Conservation (phyloP, 495 filamentous ascomycete species). For the Stereocaulon alpinum region DNA sequence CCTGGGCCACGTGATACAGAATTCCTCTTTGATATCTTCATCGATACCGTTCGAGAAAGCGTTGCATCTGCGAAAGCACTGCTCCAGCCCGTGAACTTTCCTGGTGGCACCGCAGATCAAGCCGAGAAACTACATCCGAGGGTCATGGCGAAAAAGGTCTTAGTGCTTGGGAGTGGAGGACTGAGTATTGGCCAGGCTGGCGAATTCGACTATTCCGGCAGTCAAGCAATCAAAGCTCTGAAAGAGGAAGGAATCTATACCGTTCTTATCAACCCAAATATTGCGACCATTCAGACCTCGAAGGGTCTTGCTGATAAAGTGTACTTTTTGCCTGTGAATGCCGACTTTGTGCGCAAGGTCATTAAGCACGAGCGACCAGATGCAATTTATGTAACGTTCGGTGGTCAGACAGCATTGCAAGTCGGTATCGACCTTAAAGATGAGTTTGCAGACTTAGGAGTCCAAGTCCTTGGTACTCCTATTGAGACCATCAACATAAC, state of each 20-base stretch:
- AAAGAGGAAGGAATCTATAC: constrained; percentile 96
- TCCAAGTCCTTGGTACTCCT: constrained; percentile 88
- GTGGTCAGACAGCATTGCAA: constrained; percentile 88
- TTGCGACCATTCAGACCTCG: constrained; percentile 96
- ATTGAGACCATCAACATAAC: constrained; percentile 98
- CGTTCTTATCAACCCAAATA: constrained; percentile 96
- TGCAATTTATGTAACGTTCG: constrained; percentile 95
- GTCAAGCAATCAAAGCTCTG: constrained; percentile 83
- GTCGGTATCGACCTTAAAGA: constrained; percentile 96
- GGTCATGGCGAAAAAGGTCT: constrained; percentile 87
- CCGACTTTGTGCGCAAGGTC: constrained; percentile 92
- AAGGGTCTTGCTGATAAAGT: constrained; percentile 94
- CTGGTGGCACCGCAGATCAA: constrained; percentile 69
- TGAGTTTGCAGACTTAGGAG: constrained; percentile 82
- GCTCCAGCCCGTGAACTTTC: constrained; percentile 63
- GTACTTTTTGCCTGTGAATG: constrained; percentile 94
- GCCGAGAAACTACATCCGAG: constrained; percentile 64
- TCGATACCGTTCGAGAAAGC: constrained; percentile 65
- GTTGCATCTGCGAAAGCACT: constrained; percentile 51
- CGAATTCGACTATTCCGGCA: constrained; percentile 98
- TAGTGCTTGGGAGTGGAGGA: constrained; percentile 91
- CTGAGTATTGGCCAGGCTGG: constrained; percentile 96
- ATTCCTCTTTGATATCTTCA: constrained; percentile 93
- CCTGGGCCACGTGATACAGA: constrained; percentile 95
- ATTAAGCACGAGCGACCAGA: constrained; percentile 92